Base-by-base conservation (phyloP, 164 flowering plant genomes). In the Magnolia sinica region DNA sequence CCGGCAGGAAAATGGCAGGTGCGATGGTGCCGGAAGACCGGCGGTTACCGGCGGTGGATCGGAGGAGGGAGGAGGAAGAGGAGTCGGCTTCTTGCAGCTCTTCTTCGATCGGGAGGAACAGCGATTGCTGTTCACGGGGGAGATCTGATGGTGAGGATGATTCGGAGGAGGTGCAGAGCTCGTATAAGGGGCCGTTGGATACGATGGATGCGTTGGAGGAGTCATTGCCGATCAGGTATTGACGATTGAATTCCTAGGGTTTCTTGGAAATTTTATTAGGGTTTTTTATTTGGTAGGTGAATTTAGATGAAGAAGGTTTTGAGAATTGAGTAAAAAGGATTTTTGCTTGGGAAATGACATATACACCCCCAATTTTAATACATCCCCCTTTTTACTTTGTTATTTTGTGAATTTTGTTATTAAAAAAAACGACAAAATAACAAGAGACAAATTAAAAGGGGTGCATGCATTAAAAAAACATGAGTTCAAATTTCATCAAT, bases 171-270 rank as follows among this genome's bases (percentile, higher is more conserved):
- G 94, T 86, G 14, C 91, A 90, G 85, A 92, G 95, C 81, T 80
- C 87, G 66, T 87, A 73, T 61, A 93, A 87, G 71, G 89, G 89
- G 1, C 88, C 96, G n/a, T 77, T 91, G 70, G 92, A 87, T 58
- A 79, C 87, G 19, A 86, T 91, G 88, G 88, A 90, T 82, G 84
- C 87, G 23, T 83, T 91, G 79, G 89, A 88, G 83, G 88, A 91
- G 8, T 91, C 87, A 81, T 80, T 91, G 71, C 95, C 94, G 1
- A 79, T 88, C 58, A 91, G 85, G 97, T 93, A 24, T 55, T 3
- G 13, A 11, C 13, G 61, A 11, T 55, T 11, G 61, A 55, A 55
- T 11, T 55, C 45, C 61, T 55, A 55, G 16, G 61, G 18, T 55
- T 55, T 55, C 61, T 55, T 37, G 45, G 7, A 67, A 78, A 64